Base-by-base conservation (phyloP, 129 eudicot species). In the Pulicaria dysenterica region DNA sequence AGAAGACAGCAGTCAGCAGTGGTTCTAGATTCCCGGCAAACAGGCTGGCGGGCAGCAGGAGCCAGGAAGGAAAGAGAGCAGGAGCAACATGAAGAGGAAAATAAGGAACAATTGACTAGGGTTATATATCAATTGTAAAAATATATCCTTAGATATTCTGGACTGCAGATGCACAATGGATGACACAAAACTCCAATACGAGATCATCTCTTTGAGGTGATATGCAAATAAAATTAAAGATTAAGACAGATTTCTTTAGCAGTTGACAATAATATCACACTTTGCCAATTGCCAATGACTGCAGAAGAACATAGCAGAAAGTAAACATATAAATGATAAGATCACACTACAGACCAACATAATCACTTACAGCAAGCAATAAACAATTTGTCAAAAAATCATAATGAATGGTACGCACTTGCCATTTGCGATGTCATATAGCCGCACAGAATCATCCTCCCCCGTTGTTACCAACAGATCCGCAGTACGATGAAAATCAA, bases 361-460 rank as follows among this genome's bases (percentile, higher is more conserved):
- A 7, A 43, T 19, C 69, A 9, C 63, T 63, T 56, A 46, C 58
- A 37, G 15, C 45, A 67, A 5, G 57, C 39, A 44, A 17, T 53
- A 75, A 43, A 76, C 74, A 62, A 53, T 70, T 37, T 38, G 17
- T 50, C 58, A 65, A 54, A 11, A 54, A 7, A 71, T 70, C 16
- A 72, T 66, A 34, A 19, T 41, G 37, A 45, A 53, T 10, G 31
- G 4, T 58, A 86, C 97, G 86, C 81, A 94, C 98, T 86, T 87
- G 76, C 89, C 98, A 81, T 76, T 84, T 16, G 90, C 85, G 64
- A 84, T 84, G 79, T 88, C 98, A 84, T 85, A 94, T 13, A 94
- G 76, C 69, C 96, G 88, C 45, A 94, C 89, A 1, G 95, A 90
- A 72, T 94, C 98, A 74, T 94, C 98, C 65, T 90, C 98, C 76